Base-by-base conservation (phyloP, 2,329 filamentous ascomycete genomes). In the Ophiostoma australiae region DNA sequence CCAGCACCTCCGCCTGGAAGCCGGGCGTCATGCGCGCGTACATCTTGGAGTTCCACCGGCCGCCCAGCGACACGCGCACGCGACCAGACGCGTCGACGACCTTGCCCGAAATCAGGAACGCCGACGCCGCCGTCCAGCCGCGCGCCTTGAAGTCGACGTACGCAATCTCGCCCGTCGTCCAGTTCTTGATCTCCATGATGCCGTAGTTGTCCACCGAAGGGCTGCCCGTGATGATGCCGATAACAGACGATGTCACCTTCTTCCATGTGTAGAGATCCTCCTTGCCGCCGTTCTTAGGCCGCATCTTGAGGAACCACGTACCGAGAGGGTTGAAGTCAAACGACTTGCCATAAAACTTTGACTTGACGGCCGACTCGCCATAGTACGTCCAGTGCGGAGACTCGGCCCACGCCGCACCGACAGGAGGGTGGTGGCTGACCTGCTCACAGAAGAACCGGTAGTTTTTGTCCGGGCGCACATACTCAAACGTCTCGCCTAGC, bases 391-490 rank as follows among this genome's bases (percentile, higher is more conserved):
- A 99, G 76, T 91, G 92, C 17, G 94, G 88, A 4, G 92, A 91
- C 80, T 99, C 95, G 10, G 94, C 94, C 84, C 91, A 95, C 0
- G 93, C 94, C 23, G 96, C 95, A 75, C 95, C 94, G 76, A 99
- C 87, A 0, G 95, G 95, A 39, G 95, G 95, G 80, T 99, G 95
- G 79, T 99, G 95, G 81, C 93, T 96, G 76, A 99, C 94, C 83
- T 99, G 95, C 80, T 99, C 95, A 73, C 97, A 93, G 81, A 98
- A 97, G 85, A 98, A 98, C 74, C 95, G 92, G 82, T 97, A 99
- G 72, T 94, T 94, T 80, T 97, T 97, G 82, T 99, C 95, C 0
- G 95, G 94, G 71, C 95, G 86, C 48, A 91, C 94, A 77, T 99
- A 98, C 79, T 99, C 95, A 76, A 96, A 99, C 0, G 95, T 99